A percentile compares a stretch with the other conserved stretches of the same genome.
Evolutionary conservation across 495 filamentous ascomycete species (phyloP).

Genomic region (Xylaria palmicola): DNA sequence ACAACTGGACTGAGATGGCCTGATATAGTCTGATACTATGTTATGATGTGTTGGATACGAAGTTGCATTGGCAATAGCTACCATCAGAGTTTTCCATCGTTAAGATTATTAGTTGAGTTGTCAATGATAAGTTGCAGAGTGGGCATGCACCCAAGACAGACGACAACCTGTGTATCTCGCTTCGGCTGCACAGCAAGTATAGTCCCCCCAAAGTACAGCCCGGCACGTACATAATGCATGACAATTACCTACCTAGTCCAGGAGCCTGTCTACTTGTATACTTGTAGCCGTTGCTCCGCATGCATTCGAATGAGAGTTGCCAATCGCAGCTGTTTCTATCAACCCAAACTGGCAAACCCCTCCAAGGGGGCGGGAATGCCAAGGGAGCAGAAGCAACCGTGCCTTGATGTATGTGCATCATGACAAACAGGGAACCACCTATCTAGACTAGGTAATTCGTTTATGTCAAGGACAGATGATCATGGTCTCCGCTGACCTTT

Average conservation of each 20-base stretch:
- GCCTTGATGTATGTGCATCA: background rate
- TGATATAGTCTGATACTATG: background rate
- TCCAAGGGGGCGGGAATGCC: background rate
- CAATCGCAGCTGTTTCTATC: background rate
- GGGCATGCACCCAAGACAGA: background rate
- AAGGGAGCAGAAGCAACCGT: constrained; percentile 2
- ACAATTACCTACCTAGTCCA: background rate
- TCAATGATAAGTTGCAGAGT: background rate
- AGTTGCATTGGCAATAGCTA: background rate
- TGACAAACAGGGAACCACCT: background rate
- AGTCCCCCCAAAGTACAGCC: background rate
- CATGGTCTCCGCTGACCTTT: background rate
- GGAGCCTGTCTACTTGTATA: background rate
- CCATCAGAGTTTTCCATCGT: background rate
- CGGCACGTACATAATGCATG: background rate
- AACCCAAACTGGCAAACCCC: background rate
- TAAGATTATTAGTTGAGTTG: background rate
- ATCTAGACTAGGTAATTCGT: too few species aligned
- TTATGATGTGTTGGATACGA: background rate
- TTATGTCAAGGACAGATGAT: background rate
- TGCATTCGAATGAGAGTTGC: background rate
- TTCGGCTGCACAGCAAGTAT: background rate
- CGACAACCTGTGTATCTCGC: background rate
- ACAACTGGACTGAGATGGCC: background rate
- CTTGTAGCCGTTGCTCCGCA: background rate